A percentile compares a stretch with the other conserved stretches of the same genome.
These are phyloP conservation scores for Lumnitzera littorea DNA, from an alignment of 345 rosid genomes.

Conservation along the genomic window DNA sequence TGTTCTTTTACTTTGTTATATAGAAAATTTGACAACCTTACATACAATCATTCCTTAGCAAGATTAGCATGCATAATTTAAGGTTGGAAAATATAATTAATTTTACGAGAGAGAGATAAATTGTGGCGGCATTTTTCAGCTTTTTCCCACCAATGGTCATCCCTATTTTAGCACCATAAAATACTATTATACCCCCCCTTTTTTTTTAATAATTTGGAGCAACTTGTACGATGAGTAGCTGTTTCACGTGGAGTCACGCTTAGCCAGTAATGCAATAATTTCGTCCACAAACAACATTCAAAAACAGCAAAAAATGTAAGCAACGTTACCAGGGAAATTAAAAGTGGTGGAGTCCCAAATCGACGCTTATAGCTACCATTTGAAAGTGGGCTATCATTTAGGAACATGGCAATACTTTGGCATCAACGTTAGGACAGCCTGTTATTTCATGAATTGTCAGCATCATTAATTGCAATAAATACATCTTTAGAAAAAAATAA, in stretches of 20 bases:
- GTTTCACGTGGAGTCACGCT: conserved; percentile 27
- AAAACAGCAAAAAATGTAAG: conserved; percentile 2
- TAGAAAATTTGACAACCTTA: no score
- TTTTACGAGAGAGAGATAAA: no score
- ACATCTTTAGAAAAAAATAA: no score
- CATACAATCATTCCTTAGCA: no score
- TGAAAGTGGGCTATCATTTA: conserved; percentile 18
- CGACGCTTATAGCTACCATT: conserved; percentile 8
- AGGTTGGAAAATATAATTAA: no score
- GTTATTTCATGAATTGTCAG: no score
- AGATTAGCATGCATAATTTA: no score
- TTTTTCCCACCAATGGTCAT: conserved; percentile 2
- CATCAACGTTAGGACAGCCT: no score
- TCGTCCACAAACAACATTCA: conserved; percentile 4
- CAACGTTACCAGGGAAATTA: neutral
- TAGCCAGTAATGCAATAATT: conserved; percentile 9
- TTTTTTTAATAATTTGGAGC: neutral
- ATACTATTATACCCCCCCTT: neutral
- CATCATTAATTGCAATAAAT: no score
- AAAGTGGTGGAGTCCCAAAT: conserved; percentile 1
- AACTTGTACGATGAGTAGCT: conserved; percentile 6
- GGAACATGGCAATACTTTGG: conserved; percentile 6
- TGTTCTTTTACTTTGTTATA: no score
- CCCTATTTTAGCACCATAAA: neutral
- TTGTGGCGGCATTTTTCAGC: no score